Percentiles rank a stretch among this genome's conserved stretches.
Evolutionary conservation across 352 stramenopile species (phyloP).

Genomic region (Phytophthora hibernalis): DNA sequence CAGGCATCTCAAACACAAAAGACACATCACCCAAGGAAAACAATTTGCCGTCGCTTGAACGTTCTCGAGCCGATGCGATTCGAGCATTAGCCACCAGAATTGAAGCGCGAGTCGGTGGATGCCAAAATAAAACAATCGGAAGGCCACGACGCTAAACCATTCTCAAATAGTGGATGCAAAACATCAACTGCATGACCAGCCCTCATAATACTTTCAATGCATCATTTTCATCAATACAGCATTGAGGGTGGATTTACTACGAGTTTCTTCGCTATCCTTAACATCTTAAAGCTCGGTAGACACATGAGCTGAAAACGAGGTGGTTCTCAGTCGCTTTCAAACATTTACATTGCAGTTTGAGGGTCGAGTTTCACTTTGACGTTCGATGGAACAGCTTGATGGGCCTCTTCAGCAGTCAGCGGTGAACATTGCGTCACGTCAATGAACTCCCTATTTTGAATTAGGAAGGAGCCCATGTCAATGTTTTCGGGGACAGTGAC

Average conservation of each 20-base stretch:
- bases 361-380: constrained; percentile 9
- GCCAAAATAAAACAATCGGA: background rate
- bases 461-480: constrained; percentile 9
- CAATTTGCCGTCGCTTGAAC: background rate
- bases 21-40: background rate
- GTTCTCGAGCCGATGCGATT: background rate
- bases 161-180: background rate
- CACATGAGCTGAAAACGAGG: constrained; percentile 14
- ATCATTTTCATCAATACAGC: background rate
- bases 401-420: constrained; percentile 5
- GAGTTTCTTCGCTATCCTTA: background rate
- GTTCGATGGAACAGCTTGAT: background rate
- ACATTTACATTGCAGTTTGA: constrained; percentile 13
- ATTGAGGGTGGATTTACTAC: background rate
- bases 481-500: constrained; percentile 13
- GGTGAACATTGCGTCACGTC: constrained; percentile 13
- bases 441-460: constrained; percentile 1
- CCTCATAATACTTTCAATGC: background rate
- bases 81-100: background rate
- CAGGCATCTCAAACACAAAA: too few relatives aligned
- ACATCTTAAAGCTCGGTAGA: constrained; percentile 1
- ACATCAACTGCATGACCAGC: background rate
- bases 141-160: background rate
- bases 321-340: constrained; percentile 16
- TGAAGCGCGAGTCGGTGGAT: background rate